Percentiles rank a stretch among this genome's conserved stretches.
phyloP scores from a whole-genome alignment of 495 filamentous ascomycete genomes.

The Neurospora sp. region DNA sequence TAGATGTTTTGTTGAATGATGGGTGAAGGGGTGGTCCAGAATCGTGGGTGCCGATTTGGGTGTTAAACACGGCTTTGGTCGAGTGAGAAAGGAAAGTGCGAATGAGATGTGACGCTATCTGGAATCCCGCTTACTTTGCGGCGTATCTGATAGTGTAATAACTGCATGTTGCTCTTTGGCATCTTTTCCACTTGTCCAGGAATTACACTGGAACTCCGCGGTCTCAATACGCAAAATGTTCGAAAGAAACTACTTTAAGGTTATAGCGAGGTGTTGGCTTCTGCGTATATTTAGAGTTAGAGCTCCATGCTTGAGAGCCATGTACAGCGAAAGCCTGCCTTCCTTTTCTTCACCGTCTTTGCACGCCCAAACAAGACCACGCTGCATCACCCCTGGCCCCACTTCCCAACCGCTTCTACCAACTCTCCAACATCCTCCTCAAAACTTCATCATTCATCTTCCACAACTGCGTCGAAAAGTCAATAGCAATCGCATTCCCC shows the following conservation, averaged over 20 bases:
- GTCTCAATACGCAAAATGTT: not conserved
- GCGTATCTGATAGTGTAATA: not conserved
- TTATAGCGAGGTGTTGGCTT: no score
- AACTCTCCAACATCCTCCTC: not conserved
- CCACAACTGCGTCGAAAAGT: conserved; percentile 7
- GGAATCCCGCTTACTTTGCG: not conserved
- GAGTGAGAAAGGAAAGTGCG: not conserved
- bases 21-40: not conserved
- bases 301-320: no score
- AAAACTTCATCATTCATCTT: conserved; percentile 12
- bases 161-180: not conserved
- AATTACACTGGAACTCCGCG: not conserved
- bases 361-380: no score
- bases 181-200: not conserved
- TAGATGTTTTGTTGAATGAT: not conserved
- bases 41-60: not conserved
- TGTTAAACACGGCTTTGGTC: not conserved
- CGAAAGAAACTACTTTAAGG: not conserved
- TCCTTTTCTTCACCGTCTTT: no score
- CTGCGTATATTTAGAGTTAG: no score
- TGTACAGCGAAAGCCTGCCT: no score
- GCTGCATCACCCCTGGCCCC: no score
- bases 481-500: conserved; percentile 12
- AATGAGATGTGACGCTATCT: not conserved
- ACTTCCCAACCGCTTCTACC: not conserved